Percentiles rank a stretch among this genome's conserved stretches.
Conservation (phyloP, 352 stramenopile species). For the Pythium plurisporium region DNA sequence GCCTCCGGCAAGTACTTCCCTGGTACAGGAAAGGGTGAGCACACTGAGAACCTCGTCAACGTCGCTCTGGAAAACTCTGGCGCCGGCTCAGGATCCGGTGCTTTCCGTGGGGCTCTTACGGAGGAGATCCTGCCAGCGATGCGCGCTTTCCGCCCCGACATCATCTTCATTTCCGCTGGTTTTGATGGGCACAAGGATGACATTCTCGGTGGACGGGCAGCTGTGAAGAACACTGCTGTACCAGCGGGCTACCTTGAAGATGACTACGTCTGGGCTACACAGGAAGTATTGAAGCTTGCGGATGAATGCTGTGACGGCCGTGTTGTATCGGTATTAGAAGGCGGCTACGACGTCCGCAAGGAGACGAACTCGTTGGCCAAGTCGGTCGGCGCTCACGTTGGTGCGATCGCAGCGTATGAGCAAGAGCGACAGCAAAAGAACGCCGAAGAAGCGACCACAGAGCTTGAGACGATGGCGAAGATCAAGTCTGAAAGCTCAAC, state of each 20-base stretch:
- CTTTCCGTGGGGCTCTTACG: constrained; percentile 56
- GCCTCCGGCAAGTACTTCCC: constrained; percentile 73
- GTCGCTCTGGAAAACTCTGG: constrained; percentile 74
- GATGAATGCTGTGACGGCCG: constrained; percentile 79
- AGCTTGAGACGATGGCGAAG: neutral
- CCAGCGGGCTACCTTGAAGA: constrained; percentile 40
- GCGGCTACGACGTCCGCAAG: constrained; percentile 86
- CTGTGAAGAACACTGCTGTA: constrained; percentile 71
- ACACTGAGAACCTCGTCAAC: constrained; percentile 64
- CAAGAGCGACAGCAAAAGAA: constrained; percentile 20
- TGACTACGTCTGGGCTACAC: constrained; percentile 28
- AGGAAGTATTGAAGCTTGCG: constrained; percentile 35
- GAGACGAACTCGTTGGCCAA: constrained; percentile 82
- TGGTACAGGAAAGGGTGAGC: constrained; percentile 58
- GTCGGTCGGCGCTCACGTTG: constrained; percentile 74
- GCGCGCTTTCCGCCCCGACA: constrained; percentile 62
- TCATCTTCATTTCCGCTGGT: constrained; percentile 87
- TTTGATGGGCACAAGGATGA: constrained; percentile 87
- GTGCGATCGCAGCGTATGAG: constrained; percentile 65
- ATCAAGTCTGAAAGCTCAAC: constrained; percentile 19
- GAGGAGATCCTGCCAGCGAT: constrained; percentile 75
- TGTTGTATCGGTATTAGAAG: constrained; percentile 94
- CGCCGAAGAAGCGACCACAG: constrained; percentile 19
- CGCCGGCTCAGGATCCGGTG: constrained; percentile 53
- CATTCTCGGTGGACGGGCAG: constrained; percentile 70